Evolutionary conservation across 306 rosid genomes (phyloP).

Genomic region (Carpinus viminea): DNA sequence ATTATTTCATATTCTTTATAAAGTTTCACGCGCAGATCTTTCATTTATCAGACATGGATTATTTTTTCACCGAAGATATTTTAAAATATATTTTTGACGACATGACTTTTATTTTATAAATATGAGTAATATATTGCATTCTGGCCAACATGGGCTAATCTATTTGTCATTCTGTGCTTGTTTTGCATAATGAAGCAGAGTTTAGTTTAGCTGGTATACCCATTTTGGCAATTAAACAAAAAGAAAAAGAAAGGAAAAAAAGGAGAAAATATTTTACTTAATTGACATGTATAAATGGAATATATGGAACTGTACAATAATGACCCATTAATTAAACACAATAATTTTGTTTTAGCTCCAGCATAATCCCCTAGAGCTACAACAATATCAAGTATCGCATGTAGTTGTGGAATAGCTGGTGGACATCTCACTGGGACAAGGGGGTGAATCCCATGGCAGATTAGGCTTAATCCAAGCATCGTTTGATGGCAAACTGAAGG

Average conservation of each 20-base stretch:
- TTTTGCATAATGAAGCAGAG: too few species aligned
- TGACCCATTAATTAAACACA: neutral
- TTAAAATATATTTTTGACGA: too few species aligned
- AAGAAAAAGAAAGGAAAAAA: neutral
- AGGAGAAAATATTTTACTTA: neutral
- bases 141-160: too few species aligned
- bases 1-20: too few species aligned
- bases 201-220: too few species aligned
- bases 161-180: too few species aligned
- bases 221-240: neutral
- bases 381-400: constrained; percentile 40
- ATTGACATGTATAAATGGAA: constrained; percentile 21
- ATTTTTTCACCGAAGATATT: too few species aligned
- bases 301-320: constrained; percentile 24
- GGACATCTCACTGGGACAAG: constrained; percentile 58
- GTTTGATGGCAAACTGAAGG: constrained; percentile 52
- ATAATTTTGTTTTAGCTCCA: neutral
- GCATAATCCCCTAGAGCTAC: constrained; percentile 7
- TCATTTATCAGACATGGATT: too few species aligned
- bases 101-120: too few species aligned
- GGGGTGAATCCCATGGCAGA: constrained; percentile 52
- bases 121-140: too few species aligned
- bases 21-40: too few species aligned
- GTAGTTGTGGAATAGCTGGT: constrained; percentile 49
- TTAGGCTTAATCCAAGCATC: constrained; percentile 49